phyloP scores from a whole-genome alignment of 2,329 filamentous ascomycete genomes.

The Arthrobotrys conoides region DNA sequence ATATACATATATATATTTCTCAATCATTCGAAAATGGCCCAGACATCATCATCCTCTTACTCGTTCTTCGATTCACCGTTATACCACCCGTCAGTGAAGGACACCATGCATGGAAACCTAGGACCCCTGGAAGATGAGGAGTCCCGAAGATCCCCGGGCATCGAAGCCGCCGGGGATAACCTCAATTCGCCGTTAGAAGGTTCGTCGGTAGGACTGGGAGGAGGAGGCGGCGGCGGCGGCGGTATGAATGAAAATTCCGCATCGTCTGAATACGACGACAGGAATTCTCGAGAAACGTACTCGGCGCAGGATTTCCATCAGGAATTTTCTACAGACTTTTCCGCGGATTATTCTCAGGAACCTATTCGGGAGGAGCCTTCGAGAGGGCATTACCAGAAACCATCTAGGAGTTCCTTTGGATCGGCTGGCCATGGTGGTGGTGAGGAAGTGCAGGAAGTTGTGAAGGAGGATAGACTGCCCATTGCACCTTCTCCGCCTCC shows the following conservation, averaged over 20 bases:
- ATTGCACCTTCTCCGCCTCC: slow-evolving; percentile 53
- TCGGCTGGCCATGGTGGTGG: slow-evolving; percentile 38
- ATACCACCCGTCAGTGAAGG: slow-evolving; percentile 59
- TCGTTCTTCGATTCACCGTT: slow-evolving; percentile 61
- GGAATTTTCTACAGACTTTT: slow-evolving; percentile 26
- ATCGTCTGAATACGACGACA: slow-evolving; percentile 48
- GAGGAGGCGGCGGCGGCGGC: too few species aligned
- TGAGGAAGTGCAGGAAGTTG: slow-evolving; percentile 46
- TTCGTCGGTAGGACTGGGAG: slow-evolving; percentile 5
- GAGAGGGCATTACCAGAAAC: slow-evolving; percentile 48
- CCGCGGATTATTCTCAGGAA: slow-evolving; percentile 1
- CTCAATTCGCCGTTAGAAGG: slow-evolving; percentile 45
- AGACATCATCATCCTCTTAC: slow-evolving; percentile 58
- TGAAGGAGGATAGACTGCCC: slow-evolving; percentile 50
- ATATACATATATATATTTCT: background rate
- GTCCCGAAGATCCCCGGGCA: slow-evolving; percentile 44
- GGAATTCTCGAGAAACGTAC: slow-evolving; percentile 46
- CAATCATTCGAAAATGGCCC: slow-evolving; percentile 39
- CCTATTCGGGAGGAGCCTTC: slow-evolving; percentile 17
- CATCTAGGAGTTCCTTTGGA: slow-evolving; percentile 50
- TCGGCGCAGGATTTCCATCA: slow-evolving; percentile 46
- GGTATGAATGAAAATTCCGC: slow-evolving; percentile 20
- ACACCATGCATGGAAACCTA: slow-evolving; percentile 36
- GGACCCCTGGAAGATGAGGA: slow-evolving; percentile 55
- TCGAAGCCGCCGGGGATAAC: slow-evolving; percentile 30